Conservation (phyloP, 1,284 basidiomycete genomes). For the Papiliotrema fonsecae region DNA sequence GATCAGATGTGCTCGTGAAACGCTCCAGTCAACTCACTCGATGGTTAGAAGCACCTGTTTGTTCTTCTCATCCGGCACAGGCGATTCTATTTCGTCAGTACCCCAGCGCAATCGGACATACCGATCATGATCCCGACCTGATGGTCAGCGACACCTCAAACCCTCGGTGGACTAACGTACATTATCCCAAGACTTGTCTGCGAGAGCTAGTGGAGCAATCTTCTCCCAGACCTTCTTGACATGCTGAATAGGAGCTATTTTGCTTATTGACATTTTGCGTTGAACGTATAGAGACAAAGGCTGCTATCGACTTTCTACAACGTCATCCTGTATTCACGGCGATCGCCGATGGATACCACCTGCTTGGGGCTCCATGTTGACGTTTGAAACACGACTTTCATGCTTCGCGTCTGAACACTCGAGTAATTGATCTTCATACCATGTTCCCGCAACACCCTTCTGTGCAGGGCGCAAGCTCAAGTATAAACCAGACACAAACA, state of each 20-base stretch:
- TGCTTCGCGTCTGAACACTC: too few species aligned
- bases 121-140: constrained; percentile 80
- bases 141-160: constrained; percentile 7
- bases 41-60: constrained; percentile 73
- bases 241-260: constrained; percentile 29
- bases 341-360: too few species aligned
- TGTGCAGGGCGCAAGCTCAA: too few species aligned
- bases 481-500: background rate
- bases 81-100: constrained; percentile 58
- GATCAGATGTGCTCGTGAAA: constrained; percentile 2
- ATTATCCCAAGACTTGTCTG: constrained; percentile 81
- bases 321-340: too few species aligned
- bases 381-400: too few species aligned
- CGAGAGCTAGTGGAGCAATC: constrained; percentile 77
- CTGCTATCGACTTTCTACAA: too few species aligned
- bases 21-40: constrained; percentile 57
- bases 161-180: constrained; percentile 51
- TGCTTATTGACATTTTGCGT: too few species aligned
- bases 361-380: too few species aligned
- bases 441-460: too few species aligned
- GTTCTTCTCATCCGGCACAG: constrained; percentile 56
- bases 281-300: too few species aligned
- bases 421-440: too few species aligned
- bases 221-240: constrained; percentile 51
- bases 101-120: constrained; percentile 30